Percentiles rank a stretch among this genome's conserved stretches.
These are phyloP conservation scores for Metschnikowia picachoensis DNA, from an alignment of 805 yeast genomes.

Conservation along the genomic window DNA sequence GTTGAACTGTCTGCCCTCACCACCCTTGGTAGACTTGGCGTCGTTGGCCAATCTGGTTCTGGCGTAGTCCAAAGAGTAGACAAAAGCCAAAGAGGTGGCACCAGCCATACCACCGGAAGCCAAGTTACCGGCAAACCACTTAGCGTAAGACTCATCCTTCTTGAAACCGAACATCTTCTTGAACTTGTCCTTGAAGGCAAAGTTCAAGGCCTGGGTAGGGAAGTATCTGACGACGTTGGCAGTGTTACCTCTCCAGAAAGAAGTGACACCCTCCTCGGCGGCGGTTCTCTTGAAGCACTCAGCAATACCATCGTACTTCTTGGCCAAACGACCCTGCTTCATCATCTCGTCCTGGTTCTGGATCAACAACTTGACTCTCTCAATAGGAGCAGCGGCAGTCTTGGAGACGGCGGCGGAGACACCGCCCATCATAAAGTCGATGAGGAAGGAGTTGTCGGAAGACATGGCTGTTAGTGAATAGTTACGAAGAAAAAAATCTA, in stretches of 20 bases:
- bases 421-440: slow-evolving; percentile 91
- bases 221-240: slow-evolving; percentile 98
- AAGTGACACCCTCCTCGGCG: slow-evolving; percentile 83
- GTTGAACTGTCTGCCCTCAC: slow-evolving; percentile 93
- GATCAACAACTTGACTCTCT: slow-evolving; percentile 92
- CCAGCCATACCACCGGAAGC: slow-evolving; percentile 99
- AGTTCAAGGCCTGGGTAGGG: slow-evolving; percentile 99
- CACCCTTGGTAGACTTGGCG: slow-evolving; percentile 84
- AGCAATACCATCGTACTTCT: slow-evolving; percentile 80
- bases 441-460: slow-evolving; percentile 29
- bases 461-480: slow-evolving; percentile 16
- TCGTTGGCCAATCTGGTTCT: slow-evolving; percentile 99
- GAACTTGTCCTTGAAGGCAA: slow-evolving; percentile 97
- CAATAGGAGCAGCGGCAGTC: slow-evolving; percentile 97
- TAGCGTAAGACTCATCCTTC: slow-evolving; percentile 90
- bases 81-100: slow-evolving; percentile 90
- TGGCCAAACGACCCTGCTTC: slow-evolving; percentile 92
- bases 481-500: slow-evolving; percentile 15
- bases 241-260: slow-evolving; percentile 99
- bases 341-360: slow-evolving; percentile 98
- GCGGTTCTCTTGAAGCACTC: slow-evolving; percentile 96
- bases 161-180: slow-evolving; percentile 95
- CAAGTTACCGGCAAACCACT: slow-evolving; percentile 96
- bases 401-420: slow-evolving; percentile 98
- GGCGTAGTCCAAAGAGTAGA: slow-evolving; percentile 96